These are phyloP conservation scores for Leccinum uliginosum DNA, from an alignment of 768 basidiomycete genomes.

Conservation along the genomic window DNA sequence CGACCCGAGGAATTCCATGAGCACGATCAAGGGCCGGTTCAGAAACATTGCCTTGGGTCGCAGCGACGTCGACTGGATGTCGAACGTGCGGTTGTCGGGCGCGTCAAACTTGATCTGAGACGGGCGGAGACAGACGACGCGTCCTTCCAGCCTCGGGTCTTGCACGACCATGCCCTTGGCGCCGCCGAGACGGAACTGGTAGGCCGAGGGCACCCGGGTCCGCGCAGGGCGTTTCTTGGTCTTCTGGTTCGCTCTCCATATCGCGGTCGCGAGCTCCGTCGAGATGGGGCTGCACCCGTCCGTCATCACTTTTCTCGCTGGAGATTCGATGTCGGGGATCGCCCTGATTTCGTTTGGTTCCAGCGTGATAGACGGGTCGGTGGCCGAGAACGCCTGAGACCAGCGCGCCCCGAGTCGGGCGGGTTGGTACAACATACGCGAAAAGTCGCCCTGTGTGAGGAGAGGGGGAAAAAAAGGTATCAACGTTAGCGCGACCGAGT, in stretches of 20 bases:
- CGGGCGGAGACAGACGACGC: constrained; percentile 36
- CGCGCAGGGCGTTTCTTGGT: constrained; percentile 21
- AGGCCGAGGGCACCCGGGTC: constrained; percentile 34
- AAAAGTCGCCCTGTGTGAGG: constrained; percentile 36
- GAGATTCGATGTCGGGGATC: constrained; percentile 31
- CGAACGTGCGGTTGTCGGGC: constrained; percentile 34
- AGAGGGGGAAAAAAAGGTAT: neutral
- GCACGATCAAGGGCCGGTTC: constrained; percentile 45
- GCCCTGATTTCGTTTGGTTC: constrained; percentile 30
- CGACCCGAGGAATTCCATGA: constrained; percentile 45
- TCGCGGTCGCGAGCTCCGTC: constrained; percentile 28
- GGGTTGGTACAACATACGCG: constrained; percentile 35
- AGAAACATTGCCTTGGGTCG: constrained; percentile 41
- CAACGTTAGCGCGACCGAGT: constrained; percentile 1
- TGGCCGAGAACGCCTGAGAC: constrained; percentile 51
- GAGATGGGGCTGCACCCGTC: constrained; percentile 52
- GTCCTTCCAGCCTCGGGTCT: constrained; percentile 35
- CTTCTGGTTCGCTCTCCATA: constrained; percentile 35
- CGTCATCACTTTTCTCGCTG: constrained; percentile 37
- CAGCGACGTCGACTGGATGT: constrained; percentile 45
- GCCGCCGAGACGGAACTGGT: constrained; percentile 43
- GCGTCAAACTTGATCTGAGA: constrained; percentile 49
- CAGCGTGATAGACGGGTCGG: constrained; percentile 42
- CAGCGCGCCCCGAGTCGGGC: constrained; percentile 50
- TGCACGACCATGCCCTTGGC: constrained; percentile 46